A percentile compares a stretch with the other conserved stretches of the same genome.
Conservation (phyloP, 2,329 filamentous ascomycete genomes). For the Ophiostoma ips region DNA sequence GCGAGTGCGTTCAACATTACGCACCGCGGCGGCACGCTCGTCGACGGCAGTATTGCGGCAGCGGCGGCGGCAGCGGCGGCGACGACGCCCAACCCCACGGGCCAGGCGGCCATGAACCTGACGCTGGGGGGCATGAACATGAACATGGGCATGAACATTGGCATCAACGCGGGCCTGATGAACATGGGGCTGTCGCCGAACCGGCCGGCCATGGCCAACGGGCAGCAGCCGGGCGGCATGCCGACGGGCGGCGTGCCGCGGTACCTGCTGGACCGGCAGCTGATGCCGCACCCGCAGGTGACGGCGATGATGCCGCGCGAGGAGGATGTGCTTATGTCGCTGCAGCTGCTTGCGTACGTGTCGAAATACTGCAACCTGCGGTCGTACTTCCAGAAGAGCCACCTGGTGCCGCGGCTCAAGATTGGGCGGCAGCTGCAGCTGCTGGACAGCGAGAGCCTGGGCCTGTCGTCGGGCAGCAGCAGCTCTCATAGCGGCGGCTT, state of each 20-base stretch:
- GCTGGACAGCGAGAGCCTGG: slow-evolving; percentile 46
- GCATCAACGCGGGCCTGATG: background rate
- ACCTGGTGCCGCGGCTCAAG: slow-evolving; percentile 81
- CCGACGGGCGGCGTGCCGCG: slow-evolving; percentile 60
- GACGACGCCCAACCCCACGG: slow-evolving; percentile 17
- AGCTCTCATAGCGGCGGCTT: no score
- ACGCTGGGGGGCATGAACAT: background rate
- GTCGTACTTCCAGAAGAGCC: slow-evolving; percentile 88
- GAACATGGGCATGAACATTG: background rate
- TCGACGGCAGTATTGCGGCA: slow-evolving; percentile 60
- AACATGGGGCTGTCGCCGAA: slow-evolving; percentile 57
- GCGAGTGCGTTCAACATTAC: slow-evolving; percentile 89
- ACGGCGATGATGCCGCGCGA: slow-evolving; percentile 88
- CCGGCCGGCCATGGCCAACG: slow-evolving; percentile 53
- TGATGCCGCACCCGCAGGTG: slow-evolving; percentile 57
- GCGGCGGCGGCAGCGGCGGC: slow-evolving; percentile 36
- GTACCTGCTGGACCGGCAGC: slow-evolving; percentile 62
- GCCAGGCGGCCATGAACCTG: background rate
- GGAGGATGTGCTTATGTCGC: slow-evolving; percentile 94
- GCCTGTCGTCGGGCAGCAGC: background rate
- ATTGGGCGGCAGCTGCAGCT: slow-evolving; percentile 74
- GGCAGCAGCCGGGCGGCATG: slow-evolving; percentile 55
- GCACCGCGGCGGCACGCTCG: slow-evolving; percentile 58
- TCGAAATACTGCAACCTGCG: slow-evolving; percentile 97
- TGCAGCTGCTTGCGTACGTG: slow-evolving; percentile 92